A percentile compares a stretch with the other conserved stretches of the same genome.
Evolutionary conservation across 2,329 filamentous ascomycete species (phyloP).

Genomic region (Botrytis cinerea): DNA sequence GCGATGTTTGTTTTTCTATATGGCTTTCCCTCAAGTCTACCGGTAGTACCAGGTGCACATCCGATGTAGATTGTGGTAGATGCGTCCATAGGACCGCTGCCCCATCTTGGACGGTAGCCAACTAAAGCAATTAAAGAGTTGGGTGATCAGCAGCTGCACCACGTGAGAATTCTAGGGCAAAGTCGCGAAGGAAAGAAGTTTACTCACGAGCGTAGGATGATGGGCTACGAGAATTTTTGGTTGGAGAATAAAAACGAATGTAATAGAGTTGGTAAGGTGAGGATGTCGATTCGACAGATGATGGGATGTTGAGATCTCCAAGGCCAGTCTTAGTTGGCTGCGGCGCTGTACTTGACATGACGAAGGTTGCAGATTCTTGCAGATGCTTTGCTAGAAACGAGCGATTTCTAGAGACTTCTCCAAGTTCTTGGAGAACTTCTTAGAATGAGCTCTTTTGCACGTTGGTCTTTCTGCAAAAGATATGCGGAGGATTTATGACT

Average conservation of each 20-base stretch:
- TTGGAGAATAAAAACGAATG: neutral
- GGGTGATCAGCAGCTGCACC: neutral
- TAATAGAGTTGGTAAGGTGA: slow-evolving; percentile 1
- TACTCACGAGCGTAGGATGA: slow-evolving; percentile 2
- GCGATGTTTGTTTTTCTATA: slow-evolving; percentile 3
- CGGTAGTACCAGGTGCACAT: neutral
- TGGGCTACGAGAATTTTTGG: neutral
- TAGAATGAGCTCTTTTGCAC: neutral
- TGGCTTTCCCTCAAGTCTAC: neutral
- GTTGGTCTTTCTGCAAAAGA: neutral
- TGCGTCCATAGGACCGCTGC: neutral
- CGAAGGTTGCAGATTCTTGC: neutral
- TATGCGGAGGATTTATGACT: neutral
- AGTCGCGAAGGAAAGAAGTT: neutral
- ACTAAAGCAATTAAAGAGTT: neutral
- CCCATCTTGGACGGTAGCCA: neutral
- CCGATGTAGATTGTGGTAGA: slow-evolving; percentile 9
- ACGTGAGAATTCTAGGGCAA: neutral
- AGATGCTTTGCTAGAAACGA: neutral
- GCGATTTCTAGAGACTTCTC: neutral
- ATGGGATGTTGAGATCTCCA: neutral
- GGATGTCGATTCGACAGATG: neutral
- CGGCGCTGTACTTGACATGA: neutral
- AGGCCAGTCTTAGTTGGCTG: slow-evolving; percentile 3
- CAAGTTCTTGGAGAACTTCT: neutral